Conservation (phyloP, 306 rosid species). For the Castanea sativa region DNA sequence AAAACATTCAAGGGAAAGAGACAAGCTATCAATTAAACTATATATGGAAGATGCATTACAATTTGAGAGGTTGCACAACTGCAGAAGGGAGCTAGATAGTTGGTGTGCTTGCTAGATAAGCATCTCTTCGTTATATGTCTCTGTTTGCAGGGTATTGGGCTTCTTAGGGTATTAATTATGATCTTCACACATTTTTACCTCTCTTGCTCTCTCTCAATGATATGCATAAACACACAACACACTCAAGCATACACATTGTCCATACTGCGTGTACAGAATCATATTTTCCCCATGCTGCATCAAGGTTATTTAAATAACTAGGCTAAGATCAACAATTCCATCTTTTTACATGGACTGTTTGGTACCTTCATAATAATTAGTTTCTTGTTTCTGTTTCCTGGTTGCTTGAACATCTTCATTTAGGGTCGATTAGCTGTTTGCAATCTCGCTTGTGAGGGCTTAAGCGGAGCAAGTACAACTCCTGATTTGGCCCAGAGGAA, state of each 20-base stretch:
- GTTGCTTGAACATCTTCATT: slow-evolving; percentile 15
- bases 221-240: not conserved
- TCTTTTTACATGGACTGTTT: not conserved
- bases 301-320: not conserved
- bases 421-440: slow-evolving; percentile 78
- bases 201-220: too few relatives aligned
- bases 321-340: not conserved
- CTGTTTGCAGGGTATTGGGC: too few relatives aligned
- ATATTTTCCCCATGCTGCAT: not conserved
- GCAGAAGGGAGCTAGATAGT: too few relatives aligned
- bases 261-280: not conserved
- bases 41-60: too few relatives aligned
- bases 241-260: not conserved
- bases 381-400: not conserved
- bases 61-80: too few relatives aligned
- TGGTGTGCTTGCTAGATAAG: too few relatives aligned
- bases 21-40: too few relatives aligned
- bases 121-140: too few relatives aligned
- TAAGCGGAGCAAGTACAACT: slow-evolving; percentile 53
- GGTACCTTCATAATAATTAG: not conserved
- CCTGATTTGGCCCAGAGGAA: slow-evolving; percentile 72
- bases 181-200: too few relatives aligned
- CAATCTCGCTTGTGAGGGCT: slow-evolving; percentile 68
- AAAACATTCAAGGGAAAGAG: too few relatives aligned
- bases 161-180: too few relatives aligned